These are phyloP conservation scores for Neophaeococcomyces aloes DNA, from an alignment of 2,329 filamentous ascomycete species.

Conservation along the genomic window DNA sequence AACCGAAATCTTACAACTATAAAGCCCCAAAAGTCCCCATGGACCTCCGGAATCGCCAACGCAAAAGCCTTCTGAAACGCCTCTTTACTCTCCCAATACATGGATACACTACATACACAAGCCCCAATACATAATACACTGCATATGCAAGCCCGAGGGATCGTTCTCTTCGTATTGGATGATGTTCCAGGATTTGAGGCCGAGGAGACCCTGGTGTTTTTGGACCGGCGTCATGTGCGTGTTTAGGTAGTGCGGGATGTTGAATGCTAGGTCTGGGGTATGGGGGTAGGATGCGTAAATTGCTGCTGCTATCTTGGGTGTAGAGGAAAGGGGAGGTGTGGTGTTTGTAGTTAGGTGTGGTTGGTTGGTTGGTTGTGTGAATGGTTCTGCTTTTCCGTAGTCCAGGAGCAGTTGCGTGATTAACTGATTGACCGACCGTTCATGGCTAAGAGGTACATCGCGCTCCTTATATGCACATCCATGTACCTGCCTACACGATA, in stretches of 20 bases:
- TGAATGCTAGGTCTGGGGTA: slow-evolving; percentile 30
- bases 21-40: background rate
- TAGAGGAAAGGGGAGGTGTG: too few species aligned
- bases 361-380: too few species aligned
- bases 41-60: background rate
- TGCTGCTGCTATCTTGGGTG: slow-evolving; percentile 4
- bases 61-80: background rate
- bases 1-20: background rate
- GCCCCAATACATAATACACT: background rate
- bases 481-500: too few species aligned
- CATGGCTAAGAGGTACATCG: too few species aligned
- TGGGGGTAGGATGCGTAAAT: slow-evolving; percentile 30
- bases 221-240: slow-evolving; percentile 32
- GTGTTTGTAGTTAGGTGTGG: too few species aligned
- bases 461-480: too few species aligned
- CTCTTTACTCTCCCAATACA: slow-evolving; percentile 5
- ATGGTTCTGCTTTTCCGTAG: too few species aligned
- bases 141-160: background rate
- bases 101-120: background rate
- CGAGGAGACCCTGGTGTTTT: slow-evolving; percentile 1
- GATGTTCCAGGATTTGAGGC: slow-evolving; percentile 1
- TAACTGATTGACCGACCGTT: too few species aligned
- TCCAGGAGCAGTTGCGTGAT: too few species aligned
- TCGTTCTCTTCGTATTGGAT: slow-evolving; percentile 4
- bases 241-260: slow-evolving; percentile 40